Percentiles rank a stretch among this genome's conserved stretches.
Evolutionary conservation across 2,329 filamentous ascomycete species (phyloP).

Genomic region (Penicillium sp.): DNA sequence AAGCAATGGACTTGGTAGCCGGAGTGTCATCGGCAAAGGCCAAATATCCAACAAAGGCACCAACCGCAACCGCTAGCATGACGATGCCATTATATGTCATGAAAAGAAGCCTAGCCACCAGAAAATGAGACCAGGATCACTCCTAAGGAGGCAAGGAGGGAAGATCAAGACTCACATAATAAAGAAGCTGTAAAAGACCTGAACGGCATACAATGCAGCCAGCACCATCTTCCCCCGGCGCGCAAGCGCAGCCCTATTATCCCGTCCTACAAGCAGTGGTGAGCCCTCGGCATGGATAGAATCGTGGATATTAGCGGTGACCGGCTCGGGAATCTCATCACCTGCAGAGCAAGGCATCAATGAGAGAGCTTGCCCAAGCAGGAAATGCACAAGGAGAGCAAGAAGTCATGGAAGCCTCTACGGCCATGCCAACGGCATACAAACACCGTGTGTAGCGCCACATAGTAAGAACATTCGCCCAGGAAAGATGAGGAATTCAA

Average conservation of each 20-base stretch:
- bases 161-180: constrained; percentile 78
- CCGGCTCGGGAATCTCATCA: constrained; percentile 43
- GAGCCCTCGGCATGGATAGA: constrained; percentile 61
- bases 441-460: constrained; percentile 4
- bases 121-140: background rate
- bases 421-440: constrained; percentile 22
- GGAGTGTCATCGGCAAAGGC: constrained; percentile 74
- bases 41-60: constrained; percentile 87
- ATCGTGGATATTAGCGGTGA: constrained; percentile 34
- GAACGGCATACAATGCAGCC: constrained; percentile 82
- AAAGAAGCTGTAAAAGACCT: constrained; percentile 99
- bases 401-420: constrained; percentile 9
- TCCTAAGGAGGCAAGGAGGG: background rate
- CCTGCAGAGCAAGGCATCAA: constrained; percentile 42
- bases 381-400: constrained; percentile 15
- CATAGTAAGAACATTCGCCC: background rate
- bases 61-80: constrained; percentile 88
- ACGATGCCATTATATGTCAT: constrained; percentile 99
- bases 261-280: constrained; percentile 77
- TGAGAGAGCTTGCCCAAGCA: constrained; percentile 35
- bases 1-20: constrained; percentile 84
- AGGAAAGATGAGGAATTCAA: constrained; percentile 23
- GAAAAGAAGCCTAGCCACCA: constrained; percentile 77
- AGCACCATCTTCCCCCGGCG: constrained; percentile 78
- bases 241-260: constrained; percentile 64